A percentile compares a stretch with the other conserved stretches of the same genome.
These are phyloP conservation scores for Oleoguttula mirabilis DNA, from an alignment of 495 filamentous ascomycete species.

Conservation along the genomic window DNA sequence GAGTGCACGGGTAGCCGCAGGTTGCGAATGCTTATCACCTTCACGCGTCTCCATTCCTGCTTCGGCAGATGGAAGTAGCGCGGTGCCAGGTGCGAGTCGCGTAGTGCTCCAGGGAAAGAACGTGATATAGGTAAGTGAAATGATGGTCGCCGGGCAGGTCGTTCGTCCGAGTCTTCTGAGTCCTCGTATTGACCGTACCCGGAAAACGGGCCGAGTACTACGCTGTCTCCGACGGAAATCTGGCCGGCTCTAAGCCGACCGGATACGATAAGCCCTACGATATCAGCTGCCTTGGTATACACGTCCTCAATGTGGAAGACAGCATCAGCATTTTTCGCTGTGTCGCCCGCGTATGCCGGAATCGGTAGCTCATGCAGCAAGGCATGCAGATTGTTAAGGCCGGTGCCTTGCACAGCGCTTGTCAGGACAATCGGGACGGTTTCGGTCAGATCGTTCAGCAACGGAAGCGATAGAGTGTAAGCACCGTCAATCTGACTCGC, in stretches of 20 bases:
- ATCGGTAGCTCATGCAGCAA: constrained; percentile 67
- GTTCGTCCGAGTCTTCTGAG: constrained; percentile 24
- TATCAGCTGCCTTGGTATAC: constrained; percentile 36
- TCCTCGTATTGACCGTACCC: constrained; percentile 28
- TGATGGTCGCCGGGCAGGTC: constrained; percentile 2
- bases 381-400: constrained; percentile 70
- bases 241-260: constrained; percentile 71
- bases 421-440: constrained; percentile 77
- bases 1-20: constrained; percentile 71
- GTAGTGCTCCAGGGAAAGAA: constrained; percentile 29
- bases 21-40: constrained; percentile 74
- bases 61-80: constrained; percentile 23
- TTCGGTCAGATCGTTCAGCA: constrained; percentile 22
- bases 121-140: constrained; percentile 22
- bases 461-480: constrained; percentile 9
- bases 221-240: constrained; percentile 63
- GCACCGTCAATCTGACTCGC: constrained; percentile 11
- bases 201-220: constrained; percentile 68
- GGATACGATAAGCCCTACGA: constrained; percentile 56
- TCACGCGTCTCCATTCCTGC: constrained; percentile 63
- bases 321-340: constrained; percentile 39
- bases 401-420: constrained; percentile 74
- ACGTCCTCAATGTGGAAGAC: constrained; percentile 86
- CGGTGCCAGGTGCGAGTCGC: constrained; percentile 26
- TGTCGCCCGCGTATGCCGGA: constrained; percentile 23